Evolutionary conservation across 208 protist species (phyloP).

Genomic region (Tritrichomonas foetus): DNA sequence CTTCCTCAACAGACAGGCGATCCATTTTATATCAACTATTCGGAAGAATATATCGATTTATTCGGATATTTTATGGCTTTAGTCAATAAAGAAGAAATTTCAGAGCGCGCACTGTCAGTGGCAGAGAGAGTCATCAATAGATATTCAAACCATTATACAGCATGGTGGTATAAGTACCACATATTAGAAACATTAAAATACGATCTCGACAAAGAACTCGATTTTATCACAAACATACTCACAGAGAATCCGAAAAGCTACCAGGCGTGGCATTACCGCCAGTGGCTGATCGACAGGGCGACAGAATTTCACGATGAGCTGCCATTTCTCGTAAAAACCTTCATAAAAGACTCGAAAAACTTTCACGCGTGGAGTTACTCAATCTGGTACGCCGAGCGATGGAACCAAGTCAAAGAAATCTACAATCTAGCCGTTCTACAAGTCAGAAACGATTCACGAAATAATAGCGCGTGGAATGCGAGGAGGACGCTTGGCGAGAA

Average conservation of each 20-base stretch:
- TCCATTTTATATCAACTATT: slow-evolving; percentile 1
- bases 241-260: neutral
- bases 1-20: neutral
- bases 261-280: neutral
- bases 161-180: slow-evolving; percentile 35
- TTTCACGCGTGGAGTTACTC: neutral
- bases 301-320: neutral
- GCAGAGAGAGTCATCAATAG: neutral
- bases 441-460: neutral
- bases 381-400: neutral
- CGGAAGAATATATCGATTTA: slow-evolving; percentile 9
- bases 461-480: slow-evolving; percentile 34
- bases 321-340: neutral
- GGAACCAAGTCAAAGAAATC: neutral
- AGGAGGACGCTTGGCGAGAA: neutral
- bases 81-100: slow-evolving; percentile 20
- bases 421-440: neutral
- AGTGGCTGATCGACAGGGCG: neutral
- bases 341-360: neutral
- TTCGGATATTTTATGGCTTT: slow-evolving; percentile 20
- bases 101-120: neutral
- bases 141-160: neutral
- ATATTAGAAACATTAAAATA: neutral
- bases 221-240: neutral
- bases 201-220: neutral